Base-by-base conservation (phyloP, 2,329 filamentous ascomycete genomes). In the Cladosporium sp. region DNA sequence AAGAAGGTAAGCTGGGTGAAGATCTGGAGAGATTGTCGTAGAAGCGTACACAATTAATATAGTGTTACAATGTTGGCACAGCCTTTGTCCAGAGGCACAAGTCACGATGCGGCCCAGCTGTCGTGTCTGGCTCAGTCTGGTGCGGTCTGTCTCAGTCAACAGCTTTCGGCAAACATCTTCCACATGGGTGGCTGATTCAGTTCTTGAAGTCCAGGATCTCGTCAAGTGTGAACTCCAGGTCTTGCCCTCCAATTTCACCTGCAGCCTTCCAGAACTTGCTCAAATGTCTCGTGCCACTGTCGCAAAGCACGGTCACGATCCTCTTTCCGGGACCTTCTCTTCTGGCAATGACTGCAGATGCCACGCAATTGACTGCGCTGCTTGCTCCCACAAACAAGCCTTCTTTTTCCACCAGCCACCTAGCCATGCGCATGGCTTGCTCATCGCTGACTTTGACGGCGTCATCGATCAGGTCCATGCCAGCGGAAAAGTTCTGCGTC, bases 361-460 rank as follows among this genome's bases (percentile, higher is more conserved):
- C 88, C 36, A 88, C 86, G 77, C 91, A 95, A 67, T 98, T 98
- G 46, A 98, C 92, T n/a, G 91, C 86, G 68, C 87, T 95, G 67
- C 89, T 95, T 67, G 91, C 95, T 7, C 93, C 94, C 35, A 91
- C 78, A 62, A 98, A 98, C 47, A 98, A 84, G 7, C 93, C 93
- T 67, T 98, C 93, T 56, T 91, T 86, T 71, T 97, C 91, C 7
- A 96, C 92, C 35, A 98, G 72, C 89, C 90, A 97, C 55, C 88
- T 78, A n/a, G 92, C 93, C 93, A 98, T 98, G 49, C 78, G 79
- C 66, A 88, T 83, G 11, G 93, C 93, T 73, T 98, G 91, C 43
- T 83, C 80, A 68, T 98, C 94, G 2, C 82, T 88, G 12, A 98
- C 89, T 52, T 84, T 81, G 32, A 97, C 83, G 2, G 93, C 92